Evolutionary conservation across 1,139 yeast genomes (phyloP).

Genomic region (Suzukiozyma palmioleophila): DNA sequence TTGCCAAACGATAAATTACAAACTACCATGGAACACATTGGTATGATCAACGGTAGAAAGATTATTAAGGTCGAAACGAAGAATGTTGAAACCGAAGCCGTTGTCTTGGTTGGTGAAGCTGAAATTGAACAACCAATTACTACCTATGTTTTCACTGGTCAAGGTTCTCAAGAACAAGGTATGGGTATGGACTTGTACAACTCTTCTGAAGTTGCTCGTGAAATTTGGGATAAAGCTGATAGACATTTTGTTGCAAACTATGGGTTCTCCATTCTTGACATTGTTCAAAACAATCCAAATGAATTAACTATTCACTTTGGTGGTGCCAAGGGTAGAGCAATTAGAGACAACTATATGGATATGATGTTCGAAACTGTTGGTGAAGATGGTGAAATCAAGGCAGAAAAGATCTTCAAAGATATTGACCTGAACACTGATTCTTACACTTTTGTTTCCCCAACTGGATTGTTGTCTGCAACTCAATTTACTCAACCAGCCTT

Average conservation of each 20-base stretch:
- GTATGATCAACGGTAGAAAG: conserved; percentile 99
- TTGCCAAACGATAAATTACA: conserved; percentile 89
- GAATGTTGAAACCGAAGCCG: conserved; percentile 71
- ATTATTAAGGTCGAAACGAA: conserved; percentile 87
- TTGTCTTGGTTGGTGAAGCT: conserved; percentile 90
- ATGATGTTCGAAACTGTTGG: conserved; percentile 97
- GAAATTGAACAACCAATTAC: conserved; percentile 98
- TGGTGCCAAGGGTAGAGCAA: conserved; percentile 94
- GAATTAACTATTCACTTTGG: conserved; percentile 95
- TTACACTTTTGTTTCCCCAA: conserved; percentile 85
- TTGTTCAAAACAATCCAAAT: conserved; percentile 93
- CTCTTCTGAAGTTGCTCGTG: conserved; percentile 85
- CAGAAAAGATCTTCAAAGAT: conserved; percentile 93
- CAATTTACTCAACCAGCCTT: conserved; percentile 99
- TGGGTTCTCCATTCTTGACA: conserved; percentile 94
- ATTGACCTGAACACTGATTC: conserved; percentile 79
- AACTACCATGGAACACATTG: conserved; percentile 89
- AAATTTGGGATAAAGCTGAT: conserved; percentile 98
- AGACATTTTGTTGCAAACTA: conserved; percentile 85
- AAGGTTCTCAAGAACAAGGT: conserved; percentile 99
- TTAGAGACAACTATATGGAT: conserved; percentile 88
- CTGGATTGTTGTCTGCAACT: conserved; percentile 94
- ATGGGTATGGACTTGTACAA: conserved; percentile 99
- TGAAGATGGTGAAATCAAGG: conserved; percentile 74
- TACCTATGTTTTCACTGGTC: conserved; percentile 97